Evolutionary conservation across 306 rosid genomes (phyloP).

Genomic region (Alnus rubra): DNA sequence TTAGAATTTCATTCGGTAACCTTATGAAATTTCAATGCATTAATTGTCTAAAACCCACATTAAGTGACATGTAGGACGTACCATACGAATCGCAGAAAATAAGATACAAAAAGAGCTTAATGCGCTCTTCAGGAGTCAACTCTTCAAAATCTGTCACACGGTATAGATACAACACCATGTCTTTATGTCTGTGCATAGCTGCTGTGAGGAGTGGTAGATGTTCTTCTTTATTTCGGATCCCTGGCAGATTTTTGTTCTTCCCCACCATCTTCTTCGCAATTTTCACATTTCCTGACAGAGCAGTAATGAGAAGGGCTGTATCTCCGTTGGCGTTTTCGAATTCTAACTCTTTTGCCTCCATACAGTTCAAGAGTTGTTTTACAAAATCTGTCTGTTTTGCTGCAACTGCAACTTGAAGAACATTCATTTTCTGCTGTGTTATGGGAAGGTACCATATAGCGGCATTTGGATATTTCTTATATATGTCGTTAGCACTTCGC

Average conservation of each 20-base stretch:
- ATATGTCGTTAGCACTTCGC: neutral
- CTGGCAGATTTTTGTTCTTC: neutral
- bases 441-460: neutral
- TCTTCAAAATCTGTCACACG: neutral
- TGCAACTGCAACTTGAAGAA: too few species aligned
- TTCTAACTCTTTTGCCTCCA: too few species aligned
- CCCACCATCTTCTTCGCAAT: neutral
- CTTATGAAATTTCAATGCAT: too few species aligned
- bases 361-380: too few species aligned
- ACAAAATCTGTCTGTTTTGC: too few species aligned
- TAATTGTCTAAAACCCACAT: too few species aligned
- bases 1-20: too few species aligned
- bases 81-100: too few species aligned
- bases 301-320: neutral
- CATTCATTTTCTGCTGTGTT: neutral
- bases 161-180: neutral
- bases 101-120: neutral
- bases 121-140: neutral
- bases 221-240: neutral
- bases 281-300: neutral
- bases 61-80: too few species aligned
- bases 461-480: neutral
- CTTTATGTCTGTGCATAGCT: neutral
- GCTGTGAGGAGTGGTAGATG: neutral
- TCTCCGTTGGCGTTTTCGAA: neutral